phyloP scores from a whole-genome alignment of 257 asterid genomes.

The Forsythia suspensa region DNA sequence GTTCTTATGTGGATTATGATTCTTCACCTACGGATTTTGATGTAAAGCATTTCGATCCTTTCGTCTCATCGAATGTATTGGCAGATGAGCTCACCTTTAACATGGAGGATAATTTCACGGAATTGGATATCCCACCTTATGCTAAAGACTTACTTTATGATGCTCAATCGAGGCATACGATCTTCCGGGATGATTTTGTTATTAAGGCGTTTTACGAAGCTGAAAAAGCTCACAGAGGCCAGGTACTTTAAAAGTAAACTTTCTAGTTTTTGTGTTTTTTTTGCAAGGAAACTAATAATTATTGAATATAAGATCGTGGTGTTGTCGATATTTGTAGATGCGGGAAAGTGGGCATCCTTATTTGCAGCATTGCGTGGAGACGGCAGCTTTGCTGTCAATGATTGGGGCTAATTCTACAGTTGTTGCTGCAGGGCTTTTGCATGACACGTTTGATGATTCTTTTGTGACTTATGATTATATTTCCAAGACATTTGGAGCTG shows the following conservation, averaged over 20 bases:
- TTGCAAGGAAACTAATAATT: neutral
- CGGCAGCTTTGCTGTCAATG: constrained; percentile 70
- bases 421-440: constrained; percentile 95
- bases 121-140: constrained; percentile 46
- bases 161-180: constrained; percentile 71
- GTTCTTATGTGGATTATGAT: constrained; percentile 72
- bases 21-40: constrained; percentile 34
- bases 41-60: constrained; percentile 37
- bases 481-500: constrained; percentile 59
- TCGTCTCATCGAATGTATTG: constrained; percentile 29
- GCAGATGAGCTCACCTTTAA: constrained; percentile 80
- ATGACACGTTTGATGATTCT: constrained; percentile 87
- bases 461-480: constrained; percentile 61
- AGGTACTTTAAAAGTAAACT: constrained; percentile 44
- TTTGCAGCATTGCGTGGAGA: constrained; percentile 93
- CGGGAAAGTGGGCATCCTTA: constrained; percentile 96
- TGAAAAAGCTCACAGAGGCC: constrained; percentile 78
- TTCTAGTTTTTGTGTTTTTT: neutral
- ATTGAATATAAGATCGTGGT: neutral
- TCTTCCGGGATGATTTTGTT: constrained; percentile 72
- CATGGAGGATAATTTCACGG: constrained; percentile 67
- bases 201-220: constrained; percentile 82
- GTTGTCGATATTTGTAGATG: constrained; percentile 45
- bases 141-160: constrained; percentile 66
- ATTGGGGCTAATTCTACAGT: constrained; percentile 89